phyloP scores from a whole-genome alignment of 202 grass and related monocot species.

The Panicum virgatum region DNA sequence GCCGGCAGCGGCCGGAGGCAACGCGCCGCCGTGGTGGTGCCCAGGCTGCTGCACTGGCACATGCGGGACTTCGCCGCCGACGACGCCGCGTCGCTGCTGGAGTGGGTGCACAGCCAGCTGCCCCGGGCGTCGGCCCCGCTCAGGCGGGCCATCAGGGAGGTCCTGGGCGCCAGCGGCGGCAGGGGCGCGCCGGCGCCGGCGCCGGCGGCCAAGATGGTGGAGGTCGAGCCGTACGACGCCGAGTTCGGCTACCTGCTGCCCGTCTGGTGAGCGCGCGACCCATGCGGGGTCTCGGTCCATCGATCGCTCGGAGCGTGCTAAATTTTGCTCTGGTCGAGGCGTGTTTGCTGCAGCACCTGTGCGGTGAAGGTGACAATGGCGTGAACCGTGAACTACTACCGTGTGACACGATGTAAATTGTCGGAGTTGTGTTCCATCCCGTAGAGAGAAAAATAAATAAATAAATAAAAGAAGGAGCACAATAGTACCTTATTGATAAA shows the following conservation, averaged over 20 bases:
- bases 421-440: neutral
- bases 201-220: constrained; percentile 48
- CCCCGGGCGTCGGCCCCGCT: constrained; percentile 46
- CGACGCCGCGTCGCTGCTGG: constrained; percentile 75
- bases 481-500: too few relatives aligned
- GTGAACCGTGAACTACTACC: neutral
- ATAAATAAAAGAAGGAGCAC: neutral
- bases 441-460: neutral
- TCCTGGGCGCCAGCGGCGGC: constrained; percentile 35
- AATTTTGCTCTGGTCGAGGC: neutral
- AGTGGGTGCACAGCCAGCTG: constrained; percentile 96
- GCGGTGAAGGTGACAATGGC: neutral
- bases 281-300: neutral
- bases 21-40: constrained; percentile 45
- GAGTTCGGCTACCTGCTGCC: constrained; percentile 82
- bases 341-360: neutral
- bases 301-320: neutral
- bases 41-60: constrained; percentile 88
- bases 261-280: neutral
- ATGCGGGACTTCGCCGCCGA: constrained; percentile 92
- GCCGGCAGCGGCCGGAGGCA: constrained; percentile 46
- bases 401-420: neutral
- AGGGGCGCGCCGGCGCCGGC: constrained; percentile 5
- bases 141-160: constrained; percentile 70
- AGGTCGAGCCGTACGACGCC: constrained; percentile 71